These are phyloP conservation scores for Xerophyta viscosa DNA, from an alignment of 106 monocot species.

Conservation along the genomic window DNA sequence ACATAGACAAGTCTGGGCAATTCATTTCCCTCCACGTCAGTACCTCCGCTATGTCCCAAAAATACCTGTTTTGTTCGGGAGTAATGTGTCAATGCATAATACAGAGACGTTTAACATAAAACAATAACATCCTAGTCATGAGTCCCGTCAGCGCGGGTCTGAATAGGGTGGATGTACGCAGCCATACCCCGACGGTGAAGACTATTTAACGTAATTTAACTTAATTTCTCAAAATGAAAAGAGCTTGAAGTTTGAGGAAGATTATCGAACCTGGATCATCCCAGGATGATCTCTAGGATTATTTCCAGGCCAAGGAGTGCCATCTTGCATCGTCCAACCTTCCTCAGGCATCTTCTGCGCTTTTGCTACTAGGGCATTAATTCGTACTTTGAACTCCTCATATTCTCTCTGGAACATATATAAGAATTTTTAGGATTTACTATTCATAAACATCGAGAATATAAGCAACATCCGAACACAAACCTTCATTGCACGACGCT, in stretches of 20 bases:
- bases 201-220: too few relatives aligned
- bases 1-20: conserved; percentile 87
- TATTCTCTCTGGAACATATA: conserved; percentile 81
- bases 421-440: conserved; percentile 2
- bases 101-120: too few relatives aligned
- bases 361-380: conserved; percentile 93
- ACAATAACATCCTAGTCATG: too few relatives aligned
- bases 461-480: background rate
- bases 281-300: conserved; percentile 92
- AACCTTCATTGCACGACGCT: conserved; percentile 91
- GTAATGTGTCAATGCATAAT: background rate
- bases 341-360: conserved; percentile 88
- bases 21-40: conserved; percentile 83
- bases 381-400: conserved; percentile 83
- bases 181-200: too few relatives aligned
- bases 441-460: background rate
- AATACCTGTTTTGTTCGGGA: conserved; percentile 49
- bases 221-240: too few relatives aligned
- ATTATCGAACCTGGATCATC: conserved; percentile 99
- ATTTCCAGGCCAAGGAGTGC: conserved; percentile 92
- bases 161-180: too few relatives aligned
- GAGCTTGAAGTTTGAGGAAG: too few relatives aligned
- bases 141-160: too few relatives aligned
- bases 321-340: conserved; percentile 94
- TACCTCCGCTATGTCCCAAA: conserved; percentile 84